These are phyloP conservation scores for Microstegium vimineum DNA, from an alignment of 176 grass and related monocot species.

Conservation along the genomic window DNA sequence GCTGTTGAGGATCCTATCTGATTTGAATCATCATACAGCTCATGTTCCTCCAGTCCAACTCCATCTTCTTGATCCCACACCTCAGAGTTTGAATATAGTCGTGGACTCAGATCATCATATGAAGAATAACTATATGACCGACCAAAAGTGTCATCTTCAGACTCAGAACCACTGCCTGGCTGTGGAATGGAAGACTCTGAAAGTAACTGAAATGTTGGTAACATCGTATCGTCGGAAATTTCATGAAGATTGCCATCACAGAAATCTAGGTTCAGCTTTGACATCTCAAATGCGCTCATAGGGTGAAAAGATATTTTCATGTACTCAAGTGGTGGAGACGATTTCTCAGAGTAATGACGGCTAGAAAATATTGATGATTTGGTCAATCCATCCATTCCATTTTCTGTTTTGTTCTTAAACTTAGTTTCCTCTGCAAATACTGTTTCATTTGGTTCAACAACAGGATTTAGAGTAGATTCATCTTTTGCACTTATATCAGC, in stretches of 20 bases:
- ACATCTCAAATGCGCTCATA: slow-evolving; percentile 55
- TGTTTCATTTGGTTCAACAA: slow-evolving; percentile 16
- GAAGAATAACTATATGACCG: slow-evolving; percentile 92
- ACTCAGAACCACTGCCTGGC: slow-evolving; percentile 69
- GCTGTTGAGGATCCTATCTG: slow-evolving; percentile 32
- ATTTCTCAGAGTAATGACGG: slow-evolving; percentile 60
- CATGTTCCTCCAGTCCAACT: slow-evolving; percentile 40
- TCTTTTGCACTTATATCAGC: slow-evolving; percentile 31
- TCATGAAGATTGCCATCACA: slow-evolving; percentile 45
- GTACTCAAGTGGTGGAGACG: slow-evolving; percentile 85
- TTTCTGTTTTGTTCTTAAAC: slow-evolving; percentile 38
- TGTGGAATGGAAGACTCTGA: slow-evolving; percentile 40
- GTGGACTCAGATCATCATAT: slow-evolving; percentile 73
- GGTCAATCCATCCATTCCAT: slow-evolving; percentile 37
- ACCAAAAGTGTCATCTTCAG: slow-evolving; percentile 97
- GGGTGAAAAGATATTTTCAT: slow-evolving; percentile 97
- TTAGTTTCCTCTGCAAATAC: slow-evolving; percentile 18
- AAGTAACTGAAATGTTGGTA: slow-evolving; percentile 83
- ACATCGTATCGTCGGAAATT: slow-evolving; percentile 58
- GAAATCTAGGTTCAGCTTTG: slow-evolving; percentile 66
- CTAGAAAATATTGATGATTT: slow-evolving; percentile 44
- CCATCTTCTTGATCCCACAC: slow-evolving; percentile 80
- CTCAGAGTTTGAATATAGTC: slow-evolving; percentile 86
- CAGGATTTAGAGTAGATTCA: slow-evolving; percentile 35
- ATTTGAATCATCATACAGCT: slow-evolving; percentile 32